Evolutionary conservation across 2,329 filamentous ascomycete species (phyloP), one percentile per base, ranked within the genome.

Genomic region (Exophiala xenobiotica): DNA sequence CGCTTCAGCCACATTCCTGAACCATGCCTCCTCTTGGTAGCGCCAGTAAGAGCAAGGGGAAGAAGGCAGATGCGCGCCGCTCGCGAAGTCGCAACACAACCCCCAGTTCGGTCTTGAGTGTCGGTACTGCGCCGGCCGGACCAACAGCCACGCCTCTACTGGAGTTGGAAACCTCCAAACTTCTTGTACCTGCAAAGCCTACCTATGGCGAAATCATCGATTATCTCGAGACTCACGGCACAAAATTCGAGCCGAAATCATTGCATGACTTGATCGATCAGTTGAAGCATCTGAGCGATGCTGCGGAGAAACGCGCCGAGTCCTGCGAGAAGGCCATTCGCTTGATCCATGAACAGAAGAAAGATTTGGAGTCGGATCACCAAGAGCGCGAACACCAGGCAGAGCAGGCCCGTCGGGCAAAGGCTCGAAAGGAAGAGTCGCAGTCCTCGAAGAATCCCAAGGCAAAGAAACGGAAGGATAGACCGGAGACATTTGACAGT

Each of bases 381-480:
- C 66, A 73, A 26, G 74, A 81, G 40, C 67, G 64, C 50, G 77
- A 82, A 42, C 74, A 79, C 38, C 56, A 68, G 27, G 75, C 74
- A 71, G 79, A 53, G 47, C 68, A 46, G 72, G 74, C 63, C 65
- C 70, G 43, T 71, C 75, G 59, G 67, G 65, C 2, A 68, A 76
- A 45, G 71, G 74, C 39, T 69, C 73, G 24, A 69, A 74, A 40
- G 70, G 77, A 51, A 62, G 70, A 43, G 62, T 64, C 37, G 66
- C 76, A 69, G 69, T 68, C 22, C 64, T 81, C 63, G 79, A 81
- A 65, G 72, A 70, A 33, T 72, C 24, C 76, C 19, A 90, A 91
- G 68, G 78, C 86, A 59, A 90, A 88, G 77, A 90, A 88, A 74
- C 84, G 87, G 67, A n/a, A 90, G 71, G 87, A 86, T 19, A 74